Conservation (phyloP, 805 yeast genomes). For the Metschnikowia santaceciliae region DNA sequence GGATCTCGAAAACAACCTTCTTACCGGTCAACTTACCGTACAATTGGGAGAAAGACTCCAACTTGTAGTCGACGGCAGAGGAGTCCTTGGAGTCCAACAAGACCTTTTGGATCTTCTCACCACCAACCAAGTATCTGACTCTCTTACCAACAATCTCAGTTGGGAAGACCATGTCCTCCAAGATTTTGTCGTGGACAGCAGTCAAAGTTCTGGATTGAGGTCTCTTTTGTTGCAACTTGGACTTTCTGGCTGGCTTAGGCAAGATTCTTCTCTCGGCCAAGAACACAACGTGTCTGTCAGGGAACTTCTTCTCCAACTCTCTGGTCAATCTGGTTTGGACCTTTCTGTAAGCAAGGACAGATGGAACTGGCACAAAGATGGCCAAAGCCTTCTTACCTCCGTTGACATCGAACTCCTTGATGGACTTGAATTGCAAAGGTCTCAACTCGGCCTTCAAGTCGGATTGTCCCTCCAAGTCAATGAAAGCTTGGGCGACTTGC, state of each 20-base stretch:
- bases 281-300: conserved; percentile 99
- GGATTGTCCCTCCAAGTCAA: conserved; percentile 93
- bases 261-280: conserved; percentile 99
- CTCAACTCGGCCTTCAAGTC: conserved; percentile 97
- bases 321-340: conserved; percentile 97
- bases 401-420: conserved; percentile 95
- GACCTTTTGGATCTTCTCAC: conserved; percentile 96
- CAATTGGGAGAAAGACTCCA: conserved; percentile 98
- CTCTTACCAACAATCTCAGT: conserved; percentile 99
- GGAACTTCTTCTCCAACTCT: conserved; percentile 99
- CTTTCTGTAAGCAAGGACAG: conserved; percentile 88
- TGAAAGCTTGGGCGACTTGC: conserved; percentile 98
- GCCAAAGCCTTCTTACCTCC: conserved; percentile 99
- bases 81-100: conserved; percentile 97
- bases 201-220: conserved; percentile 99
- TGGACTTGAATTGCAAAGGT: conserved; percentile 97
- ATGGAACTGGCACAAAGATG: conserved; percentile 97
- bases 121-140: conserved; percentile 98
- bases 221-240: conserved; percentile 96
- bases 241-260: conserved; percentile 96
- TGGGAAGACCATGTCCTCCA: conserved; percentile 99
- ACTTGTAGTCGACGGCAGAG: conserved; percentile 94
- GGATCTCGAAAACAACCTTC: conserved; percentile 97
- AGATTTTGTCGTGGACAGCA: conserved; percentile 97
- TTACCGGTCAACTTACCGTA: conserved; percentile 99